These are phyloP conservation scores for Pythium rishiriense DNA, from an alignment of 352 stramenopile species.

Conservation along the genomic window DNA sequence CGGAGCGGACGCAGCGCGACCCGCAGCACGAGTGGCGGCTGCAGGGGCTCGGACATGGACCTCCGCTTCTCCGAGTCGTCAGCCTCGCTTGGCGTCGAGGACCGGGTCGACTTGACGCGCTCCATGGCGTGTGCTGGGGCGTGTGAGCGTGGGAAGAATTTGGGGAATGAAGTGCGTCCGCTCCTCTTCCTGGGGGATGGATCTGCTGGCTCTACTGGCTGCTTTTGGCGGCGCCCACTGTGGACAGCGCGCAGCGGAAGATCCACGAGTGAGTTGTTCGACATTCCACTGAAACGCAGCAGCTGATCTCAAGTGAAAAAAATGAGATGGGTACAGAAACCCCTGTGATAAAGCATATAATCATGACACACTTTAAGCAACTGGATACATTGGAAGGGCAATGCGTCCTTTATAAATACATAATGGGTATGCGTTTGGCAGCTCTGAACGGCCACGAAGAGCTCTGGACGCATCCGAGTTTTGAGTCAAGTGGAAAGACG, in stretches of 20 bases:
- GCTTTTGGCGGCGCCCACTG: not conserved
- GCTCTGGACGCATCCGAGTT: not conserved
- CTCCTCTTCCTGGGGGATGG: not conserved
- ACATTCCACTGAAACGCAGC: not conserved
- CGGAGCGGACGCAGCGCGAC: not conserved
- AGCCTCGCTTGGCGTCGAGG: not conserved
- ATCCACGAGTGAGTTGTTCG: not conserved
- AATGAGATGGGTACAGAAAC: not conserved
- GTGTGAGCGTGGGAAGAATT: too few relatives aligned
- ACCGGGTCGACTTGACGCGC: not conserved
- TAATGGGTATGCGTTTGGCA: too few relatives aligned
- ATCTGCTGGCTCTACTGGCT: not conserved
- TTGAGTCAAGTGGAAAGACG: not conserved
- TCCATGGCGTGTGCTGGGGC: not conserved
- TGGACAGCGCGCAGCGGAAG: not conserved
- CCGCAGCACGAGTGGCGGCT: slow-evolving; percentile 10
- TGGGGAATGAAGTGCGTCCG: not conserved
- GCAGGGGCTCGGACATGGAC: not conserved
- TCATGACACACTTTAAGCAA: not conserved
- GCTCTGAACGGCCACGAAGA: too few relatives aligned
- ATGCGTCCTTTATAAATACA: not conserved
- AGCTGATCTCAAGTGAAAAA: not conserved
- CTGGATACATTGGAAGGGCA: not conserved
- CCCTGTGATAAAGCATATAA: not conserved
- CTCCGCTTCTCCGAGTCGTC: not conserved